Evolutionary conservation across 2,329 filamentous ascomycete genomes (phyloP).

Genomic region (Arthrobotrys megalospora): DNA sequence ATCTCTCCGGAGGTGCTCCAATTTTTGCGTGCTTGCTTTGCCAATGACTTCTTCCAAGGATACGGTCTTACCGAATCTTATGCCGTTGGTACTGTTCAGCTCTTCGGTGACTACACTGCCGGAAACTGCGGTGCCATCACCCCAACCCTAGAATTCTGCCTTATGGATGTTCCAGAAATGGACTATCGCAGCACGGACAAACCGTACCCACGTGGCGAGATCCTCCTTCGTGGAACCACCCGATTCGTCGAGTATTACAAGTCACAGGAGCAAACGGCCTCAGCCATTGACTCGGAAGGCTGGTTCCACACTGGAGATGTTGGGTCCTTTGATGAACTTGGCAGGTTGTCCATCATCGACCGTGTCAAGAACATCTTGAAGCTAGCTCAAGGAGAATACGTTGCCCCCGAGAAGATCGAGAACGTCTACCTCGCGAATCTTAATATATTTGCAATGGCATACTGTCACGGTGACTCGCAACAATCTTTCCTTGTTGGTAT

Average conservation of each 20-base stretch:
- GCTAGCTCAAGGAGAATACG: conserved; percentile 96
- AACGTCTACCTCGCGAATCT: conserved; percentile 90
- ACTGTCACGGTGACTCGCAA: conserved; percentile 87
- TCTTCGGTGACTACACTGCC: conserved; percentile 78
- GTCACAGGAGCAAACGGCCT: conserved; percentile 87
- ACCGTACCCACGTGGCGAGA: conserved; percentile 89
- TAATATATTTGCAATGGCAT: conserved; percentile 82
- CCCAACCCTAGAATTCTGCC: conserved; percentile 79
- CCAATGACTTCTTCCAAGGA: conserved; percentile 84
- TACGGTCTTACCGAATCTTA: conserved; percentile 97
- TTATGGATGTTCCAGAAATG: conserved; percentile 91
- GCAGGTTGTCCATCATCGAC: conserved; percentile 93
- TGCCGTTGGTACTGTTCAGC: conserved; percentile 80
- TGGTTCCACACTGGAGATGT: conserved; percentile 99
- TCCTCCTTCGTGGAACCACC: conserved; percentile 84
- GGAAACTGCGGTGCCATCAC: conserved; percentile 86
- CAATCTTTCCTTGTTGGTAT: conserved; percentile 87
- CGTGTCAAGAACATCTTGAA: conserved; percentile 99
- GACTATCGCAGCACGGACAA: conserved; percentile 91
- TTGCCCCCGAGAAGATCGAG: conserved; percentile 96
- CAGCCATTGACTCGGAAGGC: conserved; percentile 85
- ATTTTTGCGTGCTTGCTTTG: conserved; percentile 88
- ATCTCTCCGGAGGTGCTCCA: conserved; percentile 89
- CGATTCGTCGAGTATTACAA: conserved; percentile 91
- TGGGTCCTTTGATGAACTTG: conserved; percentile 84